phyloP scores from a whole-genome alignment of 169 alveolate genomes.

The Cryptosporidium ubiquitum region DNA sequence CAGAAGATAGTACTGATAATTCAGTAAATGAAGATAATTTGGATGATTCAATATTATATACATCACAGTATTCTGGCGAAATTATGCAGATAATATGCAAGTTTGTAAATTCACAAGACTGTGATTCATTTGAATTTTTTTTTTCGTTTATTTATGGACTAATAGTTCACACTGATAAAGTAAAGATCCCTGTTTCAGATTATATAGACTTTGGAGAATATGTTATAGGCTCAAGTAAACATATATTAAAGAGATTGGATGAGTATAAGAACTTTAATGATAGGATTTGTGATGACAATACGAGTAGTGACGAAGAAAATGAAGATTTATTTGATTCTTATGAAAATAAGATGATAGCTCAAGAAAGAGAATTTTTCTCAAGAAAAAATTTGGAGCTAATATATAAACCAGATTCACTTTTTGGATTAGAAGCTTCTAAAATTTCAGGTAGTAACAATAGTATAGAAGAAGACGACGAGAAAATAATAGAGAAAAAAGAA shows the following conservation, averaged over 20 bases:
- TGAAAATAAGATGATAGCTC: slow-evolving; percentile 44
- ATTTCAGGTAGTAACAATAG: neutral
- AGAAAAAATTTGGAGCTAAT: slow-evolving; percentile 23
- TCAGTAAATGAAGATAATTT: neutral
- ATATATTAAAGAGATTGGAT: slow-evolving; percentile 39
- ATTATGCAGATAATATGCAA: slow-evolving; percentile 20
- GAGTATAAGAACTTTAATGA: slow-evolving; percentile 17
- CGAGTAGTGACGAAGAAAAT: slow-evolving; percentile 6
- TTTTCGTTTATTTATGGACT: slow-evolving; percentile 52
- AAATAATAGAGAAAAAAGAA: slow-evolving; percentile 4
- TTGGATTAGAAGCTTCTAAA: neutral
- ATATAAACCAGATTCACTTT: neutral
- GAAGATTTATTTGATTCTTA: slow-evolving; percentile 28
- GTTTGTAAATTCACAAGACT: slow-evolving; percentile 15
- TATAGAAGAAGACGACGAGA: slow-evolving; percentile 15
- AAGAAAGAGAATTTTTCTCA: slow-evolving; percentile 60
- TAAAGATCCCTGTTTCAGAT: slow-evolving; percentile 62
- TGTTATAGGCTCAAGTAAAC: slow-evolving; percentile 38
- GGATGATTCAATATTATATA: neutral
- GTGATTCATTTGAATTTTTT: slow-evolving; percentile 52
- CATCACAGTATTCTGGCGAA: slow-evolving; percentile 34
- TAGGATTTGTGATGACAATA: neutral
- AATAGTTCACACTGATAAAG: slow-evolving; percentile 28
- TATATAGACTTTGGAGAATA: slow-evolving; percentile 35
- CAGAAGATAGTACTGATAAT: neutral